phyloP scores from a whole-genome alignment of 1,284 basidiomycete genomes.

The Melanopsichium pennsylvanicum region DNA sequence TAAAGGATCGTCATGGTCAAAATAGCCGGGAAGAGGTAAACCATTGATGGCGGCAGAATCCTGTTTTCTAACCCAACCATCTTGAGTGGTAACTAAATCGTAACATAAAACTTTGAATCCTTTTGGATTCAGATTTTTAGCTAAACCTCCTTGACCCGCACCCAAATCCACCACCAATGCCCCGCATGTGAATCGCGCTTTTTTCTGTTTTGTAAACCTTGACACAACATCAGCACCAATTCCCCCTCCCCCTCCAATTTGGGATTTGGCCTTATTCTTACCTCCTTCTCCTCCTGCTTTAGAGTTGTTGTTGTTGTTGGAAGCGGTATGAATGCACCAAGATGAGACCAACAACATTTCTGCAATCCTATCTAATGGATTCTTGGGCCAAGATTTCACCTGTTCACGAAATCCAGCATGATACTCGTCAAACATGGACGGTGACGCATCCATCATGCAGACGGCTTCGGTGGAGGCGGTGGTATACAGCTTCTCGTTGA shows the following conservation, averaged over 20 bases:
- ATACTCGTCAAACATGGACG: conserved; percentile 58
- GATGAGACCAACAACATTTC: conserved; percentile 34
- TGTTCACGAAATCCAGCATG: conserved; percentile 64
- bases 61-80: conserved; percentile 68
- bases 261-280: conserved; percentile 4
- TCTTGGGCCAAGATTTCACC: conserved; percentile 62
- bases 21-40: conserved; percentile 47
- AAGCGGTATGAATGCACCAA: neutral
- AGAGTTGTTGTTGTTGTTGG: conserved; percentile 8
- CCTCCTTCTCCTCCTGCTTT: too few species aligned
- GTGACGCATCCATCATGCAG: conserved; percentile 51
- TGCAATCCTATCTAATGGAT: conserved; percentile 61
- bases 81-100: conserved; percentile 80
- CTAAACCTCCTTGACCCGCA: conserved; percentile 91
- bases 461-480: conserved; percentile 49
- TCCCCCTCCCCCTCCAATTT: too few species aligned
- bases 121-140: conserved; percentile 67
- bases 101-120: conserved; percentile 75
- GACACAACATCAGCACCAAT: neutral
- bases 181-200: conserved; percentile 66
- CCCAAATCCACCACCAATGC: conserved; percentile 90
- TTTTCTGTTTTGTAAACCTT: conserved; percentile 1
- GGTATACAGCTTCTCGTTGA: conserved; percentile 66
- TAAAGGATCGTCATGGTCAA: conserved; percentile 14
- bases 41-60: conserved; percentile 50